Evolutionary conservation across 805 yeast genomes (phyloP).

Genomic region (Wickerhamomyces chaumierensis): DNA sequence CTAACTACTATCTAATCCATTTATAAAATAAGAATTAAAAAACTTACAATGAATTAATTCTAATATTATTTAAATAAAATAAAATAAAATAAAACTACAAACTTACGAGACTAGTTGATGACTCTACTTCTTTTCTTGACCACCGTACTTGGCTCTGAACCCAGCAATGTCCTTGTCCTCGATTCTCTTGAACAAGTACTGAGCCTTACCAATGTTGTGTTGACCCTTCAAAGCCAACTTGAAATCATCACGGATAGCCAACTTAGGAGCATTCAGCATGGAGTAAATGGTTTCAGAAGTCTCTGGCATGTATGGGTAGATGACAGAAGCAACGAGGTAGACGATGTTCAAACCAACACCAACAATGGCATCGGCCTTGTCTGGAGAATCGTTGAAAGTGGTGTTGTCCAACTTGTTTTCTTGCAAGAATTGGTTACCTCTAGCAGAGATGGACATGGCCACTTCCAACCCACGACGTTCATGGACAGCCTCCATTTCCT

Average conservation of each 20-base stretch:
- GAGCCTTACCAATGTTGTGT: constrained; percentile 83
- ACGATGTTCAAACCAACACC: constrained; percentile 85
- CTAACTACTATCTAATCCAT: too few relatives aligned
- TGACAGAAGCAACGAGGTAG: constrained; percentile 72
- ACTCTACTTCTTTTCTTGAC: constrained; percentile 40
- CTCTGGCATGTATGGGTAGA: constrained; percentile 87
- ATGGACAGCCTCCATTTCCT: constrained; percentile 66
- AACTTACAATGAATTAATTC: too few relatives aligned
- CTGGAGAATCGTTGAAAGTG: constrained; percentile 64
- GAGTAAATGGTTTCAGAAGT: constrained; percentile 57
- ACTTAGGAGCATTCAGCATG: constrained; percentile 74
- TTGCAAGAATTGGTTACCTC: constrained; percentile 93
- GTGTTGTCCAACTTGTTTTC: constrained; percentile 92
- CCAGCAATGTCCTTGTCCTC: constrained; percentile 80
- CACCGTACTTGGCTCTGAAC: constrained; percentile 85
- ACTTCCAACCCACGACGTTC: constrained; percentile 83
- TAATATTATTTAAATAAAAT: too few relatives aligned
- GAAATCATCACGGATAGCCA: constrained; percentile 69
- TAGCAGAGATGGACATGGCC: constrained; percentile 83
- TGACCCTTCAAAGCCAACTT: constrained; percentile 60
- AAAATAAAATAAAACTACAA: too few relatives aligned
- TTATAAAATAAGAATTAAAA: too few relatives aligned
- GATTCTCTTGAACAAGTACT: constrained; percentile 84
- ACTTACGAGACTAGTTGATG: too few relatives aligned
- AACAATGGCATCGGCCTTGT: constrained; percentile 80